Evolutionary conservation across 257 asterid genomes (phyloP).

Genomic region (Primulina tabacum): DNA sequence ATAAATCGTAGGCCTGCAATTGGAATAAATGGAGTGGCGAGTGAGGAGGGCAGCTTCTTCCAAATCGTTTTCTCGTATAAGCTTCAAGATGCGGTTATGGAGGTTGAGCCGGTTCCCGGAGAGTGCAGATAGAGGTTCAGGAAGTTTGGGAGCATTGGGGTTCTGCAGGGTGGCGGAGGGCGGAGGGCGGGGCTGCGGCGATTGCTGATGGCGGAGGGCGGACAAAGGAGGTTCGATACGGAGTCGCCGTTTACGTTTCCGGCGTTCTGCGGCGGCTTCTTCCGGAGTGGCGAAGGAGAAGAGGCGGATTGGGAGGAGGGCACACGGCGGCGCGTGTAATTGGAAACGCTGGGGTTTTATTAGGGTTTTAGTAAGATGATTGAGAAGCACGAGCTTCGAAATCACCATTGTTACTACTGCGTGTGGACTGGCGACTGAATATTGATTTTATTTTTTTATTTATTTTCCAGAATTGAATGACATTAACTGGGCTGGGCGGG

Average conservation of each 20-base stretch:
- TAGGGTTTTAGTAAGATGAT: slow-evolving; percentile 53
- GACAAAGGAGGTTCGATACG: slow-evolving; percentile 80
- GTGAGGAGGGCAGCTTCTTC: slow-evolving; percentile 91
- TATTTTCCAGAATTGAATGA: too few species aligned
- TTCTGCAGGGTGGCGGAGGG: slow-evolving; percentile 45
- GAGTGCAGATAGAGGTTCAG: slow-evolving; percentile 69
- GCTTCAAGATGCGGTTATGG: slow-evolving; percentile 69
- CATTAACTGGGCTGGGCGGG: too few species aligned
- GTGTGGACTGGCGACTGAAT: not conserved
- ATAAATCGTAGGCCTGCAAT: slow-evolving; percentile 81
- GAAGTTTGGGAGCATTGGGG: slow-evolving; percentile 86
- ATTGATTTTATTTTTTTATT: too few species aligned
- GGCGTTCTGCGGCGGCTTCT: slow-evolving; percentile 96
- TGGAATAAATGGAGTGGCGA: slow-evolving; percentile 90
- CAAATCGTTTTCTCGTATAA: slow-evolving; percentile 85
- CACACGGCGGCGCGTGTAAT: slow-evolving; percentile 34
- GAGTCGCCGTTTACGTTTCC: slow-evolving; percentile 79
- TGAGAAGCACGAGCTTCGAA: slow-evolving; percentile 56
- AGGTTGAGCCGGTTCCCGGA: slow-evolving; percentile 75
- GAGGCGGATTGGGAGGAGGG: slow-evolving; percentile 46
- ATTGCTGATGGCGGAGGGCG: slow-evolving; percentile 62
- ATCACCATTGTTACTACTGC: slow-evolving; percentile 49
- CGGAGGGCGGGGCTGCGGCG: slow-evolving; percentile 35
- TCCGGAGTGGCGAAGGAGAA: slow-evolving; percentile 93
- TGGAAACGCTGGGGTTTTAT: slow-evolving; percentile 30